These are phyloP conservation scores for Artemisia tridentata DNA, from an alignment of 129 eudicot genomes.

Conservation along the genomic window DNA sequence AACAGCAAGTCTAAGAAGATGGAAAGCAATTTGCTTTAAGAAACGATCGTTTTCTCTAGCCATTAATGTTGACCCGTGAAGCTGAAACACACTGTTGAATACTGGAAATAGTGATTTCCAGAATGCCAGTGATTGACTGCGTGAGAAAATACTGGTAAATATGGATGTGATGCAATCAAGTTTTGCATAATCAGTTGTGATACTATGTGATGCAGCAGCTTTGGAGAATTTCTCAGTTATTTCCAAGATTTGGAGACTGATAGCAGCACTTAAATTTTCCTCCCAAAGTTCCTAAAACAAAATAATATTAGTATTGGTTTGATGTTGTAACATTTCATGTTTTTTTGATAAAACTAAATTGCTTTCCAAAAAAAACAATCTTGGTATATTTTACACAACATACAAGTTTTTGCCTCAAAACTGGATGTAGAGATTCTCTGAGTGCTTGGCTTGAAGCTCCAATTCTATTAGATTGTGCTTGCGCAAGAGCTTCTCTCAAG, in stretches of 20 bases:
- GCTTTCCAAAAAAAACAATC: no score
- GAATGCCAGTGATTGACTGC: constrained; percentile 80
- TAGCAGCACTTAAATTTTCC: constrained; percentile 93
- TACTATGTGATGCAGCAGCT: constrained; percentile 70
- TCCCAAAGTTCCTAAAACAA: constrained; percentile 96
- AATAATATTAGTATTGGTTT: background rate
- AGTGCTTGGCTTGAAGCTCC: constrained; percentile 96
- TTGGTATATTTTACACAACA: constrained; percentile 10
- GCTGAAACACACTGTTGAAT: constrained; percentile 74
- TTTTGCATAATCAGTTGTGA: constrained; percentile 94
- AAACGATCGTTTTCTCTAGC: constrained; percentile 98
- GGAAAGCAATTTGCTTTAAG: constrained; percentile 94
- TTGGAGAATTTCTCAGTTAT: constrained; percentile 85
- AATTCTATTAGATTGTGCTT: constrained; percentile 90
- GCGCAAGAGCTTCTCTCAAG: constrained; percentile 96
- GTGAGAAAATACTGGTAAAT: constrained; percentile 78
- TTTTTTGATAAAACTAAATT: no score
- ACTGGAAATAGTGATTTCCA: constrained; percentile 95
- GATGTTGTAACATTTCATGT: no score
- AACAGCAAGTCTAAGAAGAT: constrained; percentile 95
- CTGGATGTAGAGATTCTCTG: constrained; percentile 92
- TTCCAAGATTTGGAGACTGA: constrained; percentile 88
- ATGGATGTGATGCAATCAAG: constrained; percentile 94
- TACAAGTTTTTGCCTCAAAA: constrained; percentile 96
- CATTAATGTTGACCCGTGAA: constrained; percentile 93